Conservation (phyloP, 306 rosid species). For the Dryas octopetala region DNA sequence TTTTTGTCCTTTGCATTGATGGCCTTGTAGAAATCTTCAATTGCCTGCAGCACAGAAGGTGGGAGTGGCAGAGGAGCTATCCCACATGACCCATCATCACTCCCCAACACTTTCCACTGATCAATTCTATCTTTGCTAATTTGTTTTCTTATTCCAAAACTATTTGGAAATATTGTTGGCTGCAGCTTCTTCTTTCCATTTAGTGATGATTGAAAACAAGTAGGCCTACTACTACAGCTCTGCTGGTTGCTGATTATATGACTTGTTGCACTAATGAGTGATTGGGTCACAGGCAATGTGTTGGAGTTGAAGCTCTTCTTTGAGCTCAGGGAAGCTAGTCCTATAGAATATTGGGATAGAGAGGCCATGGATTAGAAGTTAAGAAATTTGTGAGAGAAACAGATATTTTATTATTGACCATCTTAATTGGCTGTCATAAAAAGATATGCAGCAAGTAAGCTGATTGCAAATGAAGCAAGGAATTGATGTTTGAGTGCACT, state of each 20-base stretch:
- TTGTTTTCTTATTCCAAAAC: not conserved
- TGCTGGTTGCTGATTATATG: slow-evolving; percentile 1
- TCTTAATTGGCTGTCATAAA: slow-evolving; percentile 1
- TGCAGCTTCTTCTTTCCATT: not conserved
- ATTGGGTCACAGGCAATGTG: slow-evolving; percentile 22
- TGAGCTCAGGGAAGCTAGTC: slow-evolving; percentile 15
- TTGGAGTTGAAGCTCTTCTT: slow-evolving; percentile 17
- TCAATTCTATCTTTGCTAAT: not conserved
- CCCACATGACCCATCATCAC: slow-evolving; percentile 41
- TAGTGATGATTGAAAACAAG: slow-evolving; percentile 1
- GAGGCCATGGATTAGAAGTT: slow-evolving; percentile 35
- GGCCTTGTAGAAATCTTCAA: slow-evolving; percentile 36
- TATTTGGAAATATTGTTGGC: not conserved
- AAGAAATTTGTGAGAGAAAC: not conserved
- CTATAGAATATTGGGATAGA: slow-evolving; percentile 18
- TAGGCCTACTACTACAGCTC: not conserved
- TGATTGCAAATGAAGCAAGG: slow-evolving; percentile 17
- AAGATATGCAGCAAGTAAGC: not conserved
- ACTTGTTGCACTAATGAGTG: slow-evolving; percentile 3
- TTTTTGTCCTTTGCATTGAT: slow-evolving; percentile 30
- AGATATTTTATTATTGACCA: not conserved
- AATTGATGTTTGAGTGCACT: not conserved
- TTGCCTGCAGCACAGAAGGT: slow-evolving; percentile 12
- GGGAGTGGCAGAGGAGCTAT: slow-evolving; percentile 19
- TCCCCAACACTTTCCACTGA: slow-evolving; percentile 38